These are phyloP conservation scores for Apiospora pterosperma DNA, from an alignment of 2,329 filamentous ascomycete genomes.

Conservation along the genomic window DNA sequence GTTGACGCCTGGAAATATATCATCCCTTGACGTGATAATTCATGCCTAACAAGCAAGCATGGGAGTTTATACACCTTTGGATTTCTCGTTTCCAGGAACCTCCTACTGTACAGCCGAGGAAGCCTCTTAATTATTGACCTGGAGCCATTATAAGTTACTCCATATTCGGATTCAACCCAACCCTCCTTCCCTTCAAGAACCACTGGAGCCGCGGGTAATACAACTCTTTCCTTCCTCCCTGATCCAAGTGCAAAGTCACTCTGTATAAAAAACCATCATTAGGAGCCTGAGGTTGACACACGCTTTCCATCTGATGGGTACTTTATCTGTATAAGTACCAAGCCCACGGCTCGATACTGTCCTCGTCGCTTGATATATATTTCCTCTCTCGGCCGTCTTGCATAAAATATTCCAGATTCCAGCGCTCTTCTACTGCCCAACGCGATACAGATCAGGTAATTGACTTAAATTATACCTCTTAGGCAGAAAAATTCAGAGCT, in stretches of 20 bases:
- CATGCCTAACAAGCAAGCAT: too few species aligned
- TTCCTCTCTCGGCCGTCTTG: background rate
- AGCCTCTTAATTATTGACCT: background rate
- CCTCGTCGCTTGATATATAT: background rate
- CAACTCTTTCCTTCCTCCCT: background rate
- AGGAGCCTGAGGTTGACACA: too few species aligned
- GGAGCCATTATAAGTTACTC: background rate
- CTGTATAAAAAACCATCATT: background rate
- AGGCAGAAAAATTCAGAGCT: background rate
- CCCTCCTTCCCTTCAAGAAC: background rate
- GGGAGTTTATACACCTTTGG: background rate
- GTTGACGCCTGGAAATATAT: too few species aligned
- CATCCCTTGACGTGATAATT: too few species aligned
- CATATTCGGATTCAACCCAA: background rate
- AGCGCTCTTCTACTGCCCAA: background rate
- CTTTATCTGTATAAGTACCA: too few species aligned
- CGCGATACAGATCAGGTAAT: background rate
- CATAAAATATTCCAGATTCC: background rate
- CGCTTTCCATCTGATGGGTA: too few species aligned
- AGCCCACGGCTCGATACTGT: background rate
- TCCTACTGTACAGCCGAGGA: too few species aligned
- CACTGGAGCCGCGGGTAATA: background rate
- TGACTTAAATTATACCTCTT: background rate
- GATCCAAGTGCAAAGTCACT: background rate
- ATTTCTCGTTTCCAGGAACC: background rate